A percentile compares a stretch with the other conserved stretches of the same genome.
These are phyloP conservation scores for Suhomyces maxii DNA, from an alignment of 1,139 yeast species.

Conservation along the genomic window DNA sequence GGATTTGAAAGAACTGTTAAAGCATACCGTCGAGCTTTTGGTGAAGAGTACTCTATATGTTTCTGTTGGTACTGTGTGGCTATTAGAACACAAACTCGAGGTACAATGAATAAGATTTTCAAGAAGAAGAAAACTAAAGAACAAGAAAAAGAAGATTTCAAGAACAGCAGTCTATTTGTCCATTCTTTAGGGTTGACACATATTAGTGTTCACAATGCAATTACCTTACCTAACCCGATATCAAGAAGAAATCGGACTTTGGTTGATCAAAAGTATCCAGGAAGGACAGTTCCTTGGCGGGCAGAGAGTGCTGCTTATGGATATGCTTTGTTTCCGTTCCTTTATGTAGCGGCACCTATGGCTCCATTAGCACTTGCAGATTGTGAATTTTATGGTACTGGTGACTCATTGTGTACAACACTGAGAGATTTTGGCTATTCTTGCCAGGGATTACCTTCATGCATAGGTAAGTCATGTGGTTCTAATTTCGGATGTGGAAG, in stretches of 20 bases:
- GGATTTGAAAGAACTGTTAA: constrained; percentile 23
- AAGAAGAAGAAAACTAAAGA: constrained; percentile 1
- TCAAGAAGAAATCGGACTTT: constrained; percentile 5
- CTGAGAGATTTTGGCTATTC: constrained; percentile 13
- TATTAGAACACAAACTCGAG: constrained; percentile 6
- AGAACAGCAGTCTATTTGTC: constrained; percentile 3
- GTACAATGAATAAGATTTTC: constrained; percentile 12
- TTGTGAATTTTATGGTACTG: constrained; percentile 12
- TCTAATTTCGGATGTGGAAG: not conserved
- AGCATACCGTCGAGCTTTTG: constrained; percentile 18
- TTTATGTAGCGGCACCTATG: constrained; percentile 14
- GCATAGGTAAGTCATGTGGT: not conserved
- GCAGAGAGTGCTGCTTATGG: not conserved
- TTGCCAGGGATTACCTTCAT: constrained; percentile 11
- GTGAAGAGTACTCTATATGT: constrained; percentile 28
- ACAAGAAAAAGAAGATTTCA: not conserved
- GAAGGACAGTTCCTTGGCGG: constrained; percentile 10
- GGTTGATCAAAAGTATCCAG: constrained; percentile 8
- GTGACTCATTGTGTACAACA: constrained; percentile 14
- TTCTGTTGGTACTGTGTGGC: constrained; percentile 28
- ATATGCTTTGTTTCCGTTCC: constrained; percentile 7
- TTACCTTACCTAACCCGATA: constrained; percentile 11
- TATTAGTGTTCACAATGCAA: constrained; percentile 20
- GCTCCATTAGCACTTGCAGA: constrained; percentile 9
- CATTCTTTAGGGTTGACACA: constrained; percentile 17